phyloP scores from a whole-genome alignment of 352 stramenopile species.

The Phytopythium oedochilum region DNA sequence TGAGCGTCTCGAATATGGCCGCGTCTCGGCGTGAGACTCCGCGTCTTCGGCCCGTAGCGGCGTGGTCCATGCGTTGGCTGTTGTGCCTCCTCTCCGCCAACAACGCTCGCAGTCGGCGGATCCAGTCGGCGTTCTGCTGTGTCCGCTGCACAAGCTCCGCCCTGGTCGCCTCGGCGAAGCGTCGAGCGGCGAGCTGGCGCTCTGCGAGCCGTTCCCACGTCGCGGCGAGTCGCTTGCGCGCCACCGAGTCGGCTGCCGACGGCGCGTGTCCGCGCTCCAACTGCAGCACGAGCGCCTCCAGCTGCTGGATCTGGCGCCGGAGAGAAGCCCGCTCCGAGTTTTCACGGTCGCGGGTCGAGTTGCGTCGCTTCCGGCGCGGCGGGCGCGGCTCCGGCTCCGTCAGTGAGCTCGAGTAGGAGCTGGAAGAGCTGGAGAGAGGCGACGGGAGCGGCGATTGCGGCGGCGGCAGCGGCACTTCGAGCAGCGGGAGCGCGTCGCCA shows the following conservation, averaged over 20 bases:
- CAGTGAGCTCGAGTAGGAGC: not conserved
- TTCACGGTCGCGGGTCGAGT: constrained; percentile 3
- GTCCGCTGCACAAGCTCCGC: not conserved
- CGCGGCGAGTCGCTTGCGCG: not conserved
- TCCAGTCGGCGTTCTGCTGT: constrained; percentile 1
- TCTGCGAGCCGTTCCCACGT: not conserved
- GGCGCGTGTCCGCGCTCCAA: not conserved
- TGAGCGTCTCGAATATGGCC: not conserved
- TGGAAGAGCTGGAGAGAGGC: not conserved
- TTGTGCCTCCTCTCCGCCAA: not conserved
- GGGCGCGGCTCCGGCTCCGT: not conserved
- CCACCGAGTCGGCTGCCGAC: not conserved
- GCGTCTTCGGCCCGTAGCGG: not conserved
- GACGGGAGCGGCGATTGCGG: constrained; percentile 1
- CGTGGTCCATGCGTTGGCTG: not conserved
- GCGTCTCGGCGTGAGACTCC: not conserved
- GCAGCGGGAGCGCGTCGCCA: not conserved
- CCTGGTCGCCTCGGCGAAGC: not conserved
- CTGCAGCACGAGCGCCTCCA: not conserved
- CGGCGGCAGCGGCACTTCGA: not conserved
- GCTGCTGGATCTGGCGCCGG: constrained; percentile 2
- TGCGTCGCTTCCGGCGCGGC: not conserved
- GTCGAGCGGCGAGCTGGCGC: not conserved
- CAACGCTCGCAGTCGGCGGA: not conserved
- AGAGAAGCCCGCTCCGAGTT: not conserved